Evolutionary conservation across 2,329 filamentous ascomycete species (phyloP), one percentile per base, ranked within the genome.

Genomic region (Botryosphaeria dothidea): DNA sequence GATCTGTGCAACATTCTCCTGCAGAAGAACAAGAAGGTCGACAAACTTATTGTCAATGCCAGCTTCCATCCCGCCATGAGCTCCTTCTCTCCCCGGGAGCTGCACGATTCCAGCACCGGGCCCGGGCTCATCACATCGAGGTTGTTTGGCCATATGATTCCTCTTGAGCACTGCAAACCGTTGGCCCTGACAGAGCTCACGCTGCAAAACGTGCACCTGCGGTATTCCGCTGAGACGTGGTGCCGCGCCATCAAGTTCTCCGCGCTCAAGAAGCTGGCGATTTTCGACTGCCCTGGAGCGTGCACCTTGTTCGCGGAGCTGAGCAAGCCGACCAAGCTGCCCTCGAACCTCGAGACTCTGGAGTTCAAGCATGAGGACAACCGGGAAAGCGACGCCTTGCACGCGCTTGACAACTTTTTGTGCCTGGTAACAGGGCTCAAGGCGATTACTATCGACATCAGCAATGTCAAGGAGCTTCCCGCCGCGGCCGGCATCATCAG

Each of bases 361-460:
- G 79, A 82, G 49, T 72, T 83, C 63, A 81, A 82, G 69, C 80
- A 83, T 66, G 77, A 79, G 31, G 81, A 83, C 58, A 83, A 83
- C 64, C 49, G 70, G 2, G 81, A 83, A 64, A 79, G 81, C 36
- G 81, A 83, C 60, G 78, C 77, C 5, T 68, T 84, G 29, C 71
- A 75, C 1, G 81, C 82, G 1, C 71, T 84, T 23, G 81, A 84
- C 43, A 80, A 79, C 34, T 82, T 83, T 68, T 67, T 84, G 29
- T 81, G 79, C 51, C 72, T 83, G 4, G 79, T 83, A 0, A 77
- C 79, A 13, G 81, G 81, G 2, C 71, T 84, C 62, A 72, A 78
- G 64, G 71, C 76, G 1, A 72, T 84, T 34, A 79, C 78, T 4
- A 72, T 84, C 41, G 81, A 83, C 67, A 69, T 83, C 13, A 75